Conservation (phyloP, 1,284 basidiomycete genomes). For the Marasmius oreades region DNA sequence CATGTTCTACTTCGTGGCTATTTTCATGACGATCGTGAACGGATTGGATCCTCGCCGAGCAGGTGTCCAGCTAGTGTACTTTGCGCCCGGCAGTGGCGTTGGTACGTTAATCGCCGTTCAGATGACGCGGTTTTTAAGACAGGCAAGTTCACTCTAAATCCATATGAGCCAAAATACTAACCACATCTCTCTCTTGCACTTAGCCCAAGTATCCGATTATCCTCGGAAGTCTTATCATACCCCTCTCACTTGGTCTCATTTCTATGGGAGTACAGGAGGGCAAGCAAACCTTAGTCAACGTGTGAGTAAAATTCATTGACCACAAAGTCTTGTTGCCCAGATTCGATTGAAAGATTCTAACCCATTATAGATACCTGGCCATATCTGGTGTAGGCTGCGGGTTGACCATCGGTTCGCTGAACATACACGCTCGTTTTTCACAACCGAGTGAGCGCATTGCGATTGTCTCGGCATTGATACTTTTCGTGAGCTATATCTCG, state of each 20-base stretch:
- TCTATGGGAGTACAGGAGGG: conserved; percentile 37
- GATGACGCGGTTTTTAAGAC: conserved; percentile 3
- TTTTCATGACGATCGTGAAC: conserved; percentile 44
- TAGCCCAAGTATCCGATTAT: conserved; percentile 42
- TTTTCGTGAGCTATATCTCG: conserved; percentile 36
- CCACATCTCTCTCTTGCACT: neutral
- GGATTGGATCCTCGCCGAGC: conserved; percentile 33
- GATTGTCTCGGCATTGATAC: conserved; percentile 36
- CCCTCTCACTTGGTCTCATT: conserved; percentile 38
- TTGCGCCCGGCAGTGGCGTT: conserved; percentile 37
- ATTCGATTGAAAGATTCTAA: neutral
- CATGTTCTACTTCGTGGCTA: conserved; percentile 51
- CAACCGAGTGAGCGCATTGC: conserved; percentile 35
- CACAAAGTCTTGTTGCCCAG: neutral
- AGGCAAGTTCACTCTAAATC: neutral
- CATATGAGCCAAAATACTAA: neutral
- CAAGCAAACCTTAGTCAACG: conserved; percentile 32
- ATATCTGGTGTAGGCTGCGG: conserved; percentile 41
- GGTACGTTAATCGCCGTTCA: conserved; percentile 23
- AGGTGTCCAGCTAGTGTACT: conserved; percentile 45
- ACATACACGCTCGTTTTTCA: conserved; percentile 43
- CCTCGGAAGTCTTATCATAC: conserved; percentile 32
- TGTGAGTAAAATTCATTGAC: conserved; percentile 21
- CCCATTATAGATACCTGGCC: conserved; percentile 36
- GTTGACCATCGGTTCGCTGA: conserved; percentile 36